Percentiles rank a stretch among this genome's conserved stretches.
These are phyloP conservation scores for Metschnikowia gelsemii DNA, from an alignment of 805 yeast species.

Conservation along the genomic window DNA sequence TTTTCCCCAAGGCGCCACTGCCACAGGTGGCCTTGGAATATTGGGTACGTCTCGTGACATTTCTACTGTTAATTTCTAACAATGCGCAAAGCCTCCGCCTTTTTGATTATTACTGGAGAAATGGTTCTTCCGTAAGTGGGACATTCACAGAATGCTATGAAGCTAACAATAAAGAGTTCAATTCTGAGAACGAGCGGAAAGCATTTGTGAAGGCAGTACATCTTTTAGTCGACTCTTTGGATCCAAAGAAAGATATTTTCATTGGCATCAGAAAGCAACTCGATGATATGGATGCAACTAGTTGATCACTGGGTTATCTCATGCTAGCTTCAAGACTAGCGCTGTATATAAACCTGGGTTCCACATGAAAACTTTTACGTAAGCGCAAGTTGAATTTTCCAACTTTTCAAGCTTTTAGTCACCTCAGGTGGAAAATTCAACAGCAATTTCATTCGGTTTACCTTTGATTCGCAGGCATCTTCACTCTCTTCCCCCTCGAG, in stretches of 20 bases:
- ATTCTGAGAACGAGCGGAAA: conserved; percentile 22
- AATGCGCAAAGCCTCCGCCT: conserved; percentile 28
- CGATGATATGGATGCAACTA: background rate
- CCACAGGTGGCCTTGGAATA: conserved; percentile 12
- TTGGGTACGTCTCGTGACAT: conserved; percentile 39
- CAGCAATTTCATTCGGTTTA: too few species aligned
- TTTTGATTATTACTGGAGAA: conserved; percentile 32
- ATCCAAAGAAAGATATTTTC: conserved; percentile 10
- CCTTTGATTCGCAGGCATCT: too few species aligned
- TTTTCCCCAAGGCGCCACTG: conserved; percentile 7
- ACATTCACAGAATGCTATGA: conserved; percentile 26
- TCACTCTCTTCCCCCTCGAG: too few species aligned
- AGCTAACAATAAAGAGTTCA: conserved; percentile 19
- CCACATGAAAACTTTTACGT: too few species aligned
- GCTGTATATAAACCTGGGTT: too few species aligned
- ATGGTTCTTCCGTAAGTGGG: conserved; percentile 23
- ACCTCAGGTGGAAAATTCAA: too few species aligned
- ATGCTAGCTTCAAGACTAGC: too few species aligned
- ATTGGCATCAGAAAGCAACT: conserved; percentile 7
- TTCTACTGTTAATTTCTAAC: conserved; percentile 30
- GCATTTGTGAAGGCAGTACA: conserved; percentile 27
- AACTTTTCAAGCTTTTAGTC: too few species aligned
- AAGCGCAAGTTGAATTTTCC: too few species aligned
- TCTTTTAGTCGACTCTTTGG: conserved; percentile 21
- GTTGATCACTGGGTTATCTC: too few species aligned